Evolutionary conservation across 2,329 filamentous ascomycete species (phyloP).

Genomic region (Aspergillus vadensis): DNA sequence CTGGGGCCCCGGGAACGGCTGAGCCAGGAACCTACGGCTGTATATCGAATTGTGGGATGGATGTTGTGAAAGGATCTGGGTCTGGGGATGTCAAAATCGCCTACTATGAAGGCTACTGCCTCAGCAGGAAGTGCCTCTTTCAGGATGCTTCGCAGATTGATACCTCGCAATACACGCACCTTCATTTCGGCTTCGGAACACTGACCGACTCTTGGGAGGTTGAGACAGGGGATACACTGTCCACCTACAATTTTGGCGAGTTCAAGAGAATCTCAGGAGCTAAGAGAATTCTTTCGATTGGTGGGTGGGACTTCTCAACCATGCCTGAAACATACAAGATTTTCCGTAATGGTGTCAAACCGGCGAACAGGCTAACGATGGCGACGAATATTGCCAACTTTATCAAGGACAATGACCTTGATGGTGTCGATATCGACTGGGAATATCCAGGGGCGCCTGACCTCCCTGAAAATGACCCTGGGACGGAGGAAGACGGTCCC

Average conservation of each 20-base stretch:
- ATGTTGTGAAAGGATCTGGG: constrained; percentile 31
- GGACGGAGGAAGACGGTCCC: constrained; percentile 26
- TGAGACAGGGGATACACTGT: background rate
- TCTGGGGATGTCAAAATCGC: constrained; percentile 28
- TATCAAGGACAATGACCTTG: background rate
- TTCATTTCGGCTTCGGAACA: constrained; percentile 43
- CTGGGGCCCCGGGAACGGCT: constrained; percentile 42
- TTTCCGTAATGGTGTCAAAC: background rate
- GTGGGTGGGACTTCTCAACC: background rate
- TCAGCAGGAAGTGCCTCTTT: constrained; percentile 32
- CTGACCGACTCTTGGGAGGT: constrained; percentile 21
- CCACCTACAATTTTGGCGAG: background rate
- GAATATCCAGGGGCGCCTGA: constrained; percentile 5
- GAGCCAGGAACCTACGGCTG: constrained; percentile 39
- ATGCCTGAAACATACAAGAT: background rate
- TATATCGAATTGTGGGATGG: constrained; percentile 46
- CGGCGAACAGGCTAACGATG: background rate
- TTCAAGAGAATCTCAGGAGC: background rate
- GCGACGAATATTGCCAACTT: background rate
- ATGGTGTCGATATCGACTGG: constrained; percentile 16
- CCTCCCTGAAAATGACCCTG: constrained; percentile 29
- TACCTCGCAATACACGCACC: constrained; percentile 29
- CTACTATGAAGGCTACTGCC: constrained; percentile 37
- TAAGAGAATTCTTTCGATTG: background rate
- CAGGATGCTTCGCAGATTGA: constrained; percentile 29